These are phyloP conservation scores for Collybiopsis luxurians DNA, from an alignment of 768 basidiomycete species.

Conservation along the genomic window DNA sequence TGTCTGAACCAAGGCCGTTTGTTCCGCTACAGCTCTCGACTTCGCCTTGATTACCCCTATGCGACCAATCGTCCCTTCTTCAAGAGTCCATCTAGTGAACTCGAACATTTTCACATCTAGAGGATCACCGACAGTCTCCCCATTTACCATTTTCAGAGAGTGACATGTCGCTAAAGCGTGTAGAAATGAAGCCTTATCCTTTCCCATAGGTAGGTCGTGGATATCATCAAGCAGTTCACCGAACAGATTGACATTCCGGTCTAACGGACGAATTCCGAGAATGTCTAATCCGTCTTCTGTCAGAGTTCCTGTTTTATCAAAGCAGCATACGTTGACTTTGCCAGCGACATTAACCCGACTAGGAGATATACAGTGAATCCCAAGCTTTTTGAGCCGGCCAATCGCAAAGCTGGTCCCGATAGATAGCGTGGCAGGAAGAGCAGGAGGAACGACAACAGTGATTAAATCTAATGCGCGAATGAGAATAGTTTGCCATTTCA, in stretches of 20 bases:
- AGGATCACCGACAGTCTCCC: conserved; percentile 90
- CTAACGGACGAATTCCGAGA: conserved; percentile 85
- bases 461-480: conserved; percentile 92
- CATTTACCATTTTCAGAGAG: conserved; percentile 87
- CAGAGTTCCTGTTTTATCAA: conserved; percentile 98
- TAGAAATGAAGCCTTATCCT: conserved; percentile 79
- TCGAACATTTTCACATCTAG: conserved; percentile 98
- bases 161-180: conserved; percentile 97
- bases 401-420: conserved; percentile 98
- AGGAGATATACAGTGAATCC: conserved; percentile 96
- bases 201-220: conserved; percentile 73
- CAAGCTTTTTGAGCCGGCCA: conserved; percentile 76
- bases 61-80: conserved; percentile 79
- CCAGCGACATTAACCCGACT: conserved; percentile 94
- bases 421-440: conserved; percentile 93
- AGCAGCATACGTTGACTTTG: conserved; percentile 95
- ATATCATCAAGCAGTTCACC: conserved; percentile 88
- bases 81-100: conserved; percentile 94
- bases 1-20: conserved; percentile 90
- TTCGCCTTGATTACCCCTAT: conserved; percentile 69
- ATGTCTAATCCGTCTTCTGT: conserved; percentile 99
- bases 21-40: conserved; percentile 57
- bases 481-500: conserved; percentile 87
- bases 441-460: conserved; percentile 97
- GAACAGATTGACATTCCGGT: conserved; percentile 73